These are phyloP conservation scores for Acacia crassicarpa DNA, from an alignment of 306 rosid species.

Conservation along the genomic window DNA sequence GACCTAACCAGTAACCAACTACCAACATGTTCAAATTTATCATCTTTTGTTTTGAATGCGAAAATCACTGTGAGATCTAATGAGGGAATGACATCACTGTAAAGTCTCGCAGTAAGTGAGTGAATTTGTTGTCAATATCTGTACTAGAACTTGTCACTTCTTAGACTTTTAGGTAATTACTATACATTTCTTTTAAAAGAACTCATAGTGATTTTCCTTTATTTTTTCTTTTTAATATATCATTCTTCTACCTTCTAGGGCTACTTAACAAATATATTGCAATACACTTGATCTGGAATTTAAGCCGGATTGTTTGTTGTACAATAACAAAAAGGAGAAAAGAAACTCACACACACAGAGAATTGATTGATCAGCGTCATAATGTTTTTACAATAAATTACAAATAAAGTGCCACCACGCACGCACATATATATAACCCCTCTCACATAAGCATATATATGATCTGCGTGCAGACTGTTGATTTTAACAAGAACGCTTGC, in stretches of 20 bases:
- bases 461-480: slow-evolving; percentile 44
- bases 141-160: no score
- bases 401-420: not conserved
- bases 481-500: slow-evolving; percentile 42
- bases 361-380: not conserved
- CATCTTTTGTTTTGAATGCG: no score
- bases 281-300: not conserved
- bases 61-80: no score
- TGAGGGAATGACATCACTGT: no score
- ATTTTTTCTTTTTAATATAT: not conserved
- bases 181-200: no score
- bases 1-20: not conserved
- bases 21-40: not conserved
- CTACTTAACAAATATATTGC: not conserved
- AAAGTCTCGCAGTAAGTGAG: no score
- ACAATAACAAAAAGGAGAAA: not conserved
- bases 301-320: not conserved
- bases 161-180: no score
- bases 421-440: not conserved
- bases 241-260: not conserved
- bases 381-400: not conserved
- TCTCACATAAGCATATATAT: not conserved
- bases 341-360: not conserved
- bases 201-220: no score
- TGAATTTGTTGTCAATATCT: no score